Evolutionary conservation across 2,329 filamentous ascomycete species (phyloP).

Genomic region (Cladophialophora yegresii): DNA sequence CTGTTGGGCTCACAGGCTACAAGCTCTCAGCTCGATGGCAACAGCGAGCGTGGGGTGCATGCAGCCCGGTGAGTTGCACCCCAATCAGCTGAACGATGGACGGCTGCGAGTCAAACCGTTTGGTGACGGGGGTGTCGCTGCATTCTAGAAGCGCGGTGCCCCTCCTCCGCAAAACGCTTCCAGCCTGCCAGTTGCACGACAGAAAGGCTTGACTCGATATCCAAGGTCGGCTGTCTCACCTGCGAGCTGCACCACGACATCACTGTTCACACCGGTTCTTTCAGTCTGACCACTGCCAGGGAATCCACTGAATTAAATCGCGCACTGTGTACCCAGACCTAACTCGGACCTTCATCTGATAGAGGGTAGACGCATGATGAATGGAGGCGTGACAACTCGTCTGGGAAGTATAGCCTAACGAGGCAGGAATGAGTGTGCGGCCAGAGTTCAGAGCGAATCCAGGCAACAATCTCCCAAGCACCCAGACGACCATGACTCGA

Average conservation of each 20-base stretch:
- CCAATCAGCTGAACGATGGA: background rate
- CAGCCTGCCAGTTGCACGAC: background rate
- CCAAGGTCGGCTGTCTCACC: background rate
- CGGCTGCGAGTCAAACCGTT: background rate
- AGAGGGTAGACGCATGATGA: background rate
- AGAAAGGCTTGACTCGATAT: constrained; percentile 4
- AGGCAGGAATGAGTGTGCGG: background rate
- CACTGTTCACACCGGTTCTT: background rate
- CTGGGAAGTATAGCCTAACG: background rate
- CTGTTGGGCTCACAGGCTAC: background rate
- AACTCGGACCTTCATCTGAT: background rate
- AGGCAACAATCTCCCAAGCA: background rate
- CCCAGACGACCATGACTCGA: background rate
- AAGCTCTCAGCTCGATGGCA: background rate
- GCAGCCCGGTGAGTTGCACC: background rate
- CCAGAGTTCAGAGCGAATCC: background rate
- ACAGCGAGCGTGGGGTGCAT: background rate
- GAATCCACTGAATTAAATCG: constrained; percentile 17
- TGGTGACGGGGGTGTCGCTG: background rate
- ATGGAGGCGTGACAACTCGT: background rate
- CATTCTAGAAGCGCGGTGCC: background rate
- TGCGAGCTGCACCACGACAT: constrained; percentile 14
- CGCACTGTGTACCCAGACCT: constrained; percentile 12
- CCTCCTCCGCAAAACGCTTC: background rate
- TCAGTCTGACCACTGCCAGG: constrained; percentile 3